These are phyloP conservation scores for Blumeria graminis DNA, from an alignment of 2,329 filamentous ascomycete species.

Conservation along the genomic window DNA sequence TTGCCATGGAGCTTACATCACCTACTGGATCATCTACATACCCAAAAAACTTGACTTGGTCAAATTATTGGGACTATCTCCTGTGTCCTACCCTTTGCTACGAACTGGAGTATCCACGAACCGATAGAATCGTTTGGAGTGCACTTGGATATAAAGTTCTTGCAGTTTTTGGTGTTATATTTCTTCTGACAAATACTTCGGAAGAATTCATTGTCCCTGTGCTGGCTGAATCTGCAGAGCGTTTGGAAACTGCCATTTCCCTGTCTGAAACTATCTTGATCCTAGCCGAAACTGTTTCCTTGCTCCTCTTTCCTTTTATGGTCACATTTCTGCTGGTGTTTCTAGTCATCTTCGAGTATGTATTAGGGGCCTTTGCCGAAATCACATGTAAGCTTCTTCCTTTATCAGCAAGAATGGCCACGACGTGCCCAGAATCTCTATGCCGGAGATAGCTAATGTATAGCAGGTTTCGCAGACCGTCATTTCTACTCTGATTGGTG, in stretches of 20 bases:
- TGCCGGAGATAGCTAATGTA: slow-evolving; percentile 1
- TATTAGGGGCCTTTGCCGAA: slow-evolving; percentile 83
- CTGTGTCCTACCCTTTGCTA: slow-evolving; percentile 93
- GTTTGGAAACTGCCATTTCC: slow-evolving; percentile 22
- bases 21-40: slow-evolving; percentile 78
- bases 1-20: slow-evolving; percentile 77
- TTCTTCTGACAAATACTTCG: slow-evolving; percentile 69
- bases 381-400: slow-evolving; percentile 35
- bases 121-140: slow-evolving; percentile 46
- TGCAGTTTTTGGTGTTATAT: slow-evolving; percentile 89
- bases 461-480: slow-evolving; percentile 50
- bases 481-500: slow-evolving; percentile 73
- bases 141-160: slow-evolving; percentile 65
- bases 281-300: slow-evolving; percentile 69
- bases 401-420: no score
- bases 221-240: slow-evolving; percentile 40
- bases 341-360: slow-evolving; percentile 93
- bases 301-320: slow-evolving; percentile 93
- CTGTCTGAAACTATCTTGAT: slow-evolving; percentile 48
- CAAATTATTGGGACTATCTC: slow-evolving; percentile 69
- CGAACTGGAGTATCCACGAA: slow-evolving; percentile 86
- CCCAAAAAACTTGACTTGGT: slow-evolving; percentile 60
- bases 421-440: no score
- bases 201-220: slow-evolving; percentile 94
- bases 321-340: slow-evolving; percentile 86